Base-by-base conservation (phyloP, 805 yeast genomes). In the Candida krabiensis region DNA sequence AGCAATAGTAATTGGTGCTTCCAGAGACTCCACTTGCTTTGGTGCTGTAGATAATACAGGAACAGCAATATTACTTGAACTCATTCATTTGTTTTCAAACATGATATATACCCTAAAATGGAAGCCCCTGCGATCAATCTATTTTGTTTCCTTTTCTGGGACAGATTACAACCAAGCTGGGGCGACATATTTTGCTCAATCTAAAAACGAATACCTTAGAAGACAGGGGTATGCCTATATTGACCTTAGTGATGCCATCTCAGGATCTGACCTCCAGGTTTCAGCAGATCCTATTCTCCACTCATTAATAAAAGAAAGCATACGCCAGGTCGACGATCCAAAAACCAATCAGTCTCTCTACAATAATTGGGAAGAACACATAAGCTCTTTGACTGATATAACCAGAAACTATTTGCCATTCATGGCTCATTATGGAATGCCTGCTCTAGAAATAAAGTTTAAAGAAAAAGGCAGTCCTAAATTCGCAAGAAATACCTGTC, bases 131-230 rank as follows among this genome's bases (percentile, higher is more conserved):
- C 74, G 98, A 58, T 72, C 90, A 3, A 80, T 90, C 11, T 82
- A 83, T 53, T 89, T 90, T 63, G 78, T 79, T 0, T 86, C 96
- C 0, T 88, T 85, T 67, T 95, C 90, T 52, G 96, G 86, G 1
- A 67, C 84, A 0, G 79, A 81, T 44, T 88, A 83, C 53, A 89
- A 89, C 56, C 65, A 72, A 48, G 96, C 93, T 0, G 98, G 98
- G 0, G 71, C 86, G n/a, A 72, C 89, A 0, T 91, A 84, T 52
- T 80, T 90, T 73, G 70, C 82, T 5, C 86, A 83, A 49, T 64
- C 69, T 25, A 72, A 73, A 40, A 58, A 65, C n/a, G 71, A 73
- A 17, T 71, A 69, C 27, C 63, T 88, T 19, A 65, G 70, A 37
- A 70, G 75, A 32, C 82, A 83, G 46, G 83, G 84, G 0, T 80